Evolutionary conservation across 139 green algal species (phyloP), one percentile per base, ranked within the genome.

Genomic region (Choricystis sp.): DNA sequence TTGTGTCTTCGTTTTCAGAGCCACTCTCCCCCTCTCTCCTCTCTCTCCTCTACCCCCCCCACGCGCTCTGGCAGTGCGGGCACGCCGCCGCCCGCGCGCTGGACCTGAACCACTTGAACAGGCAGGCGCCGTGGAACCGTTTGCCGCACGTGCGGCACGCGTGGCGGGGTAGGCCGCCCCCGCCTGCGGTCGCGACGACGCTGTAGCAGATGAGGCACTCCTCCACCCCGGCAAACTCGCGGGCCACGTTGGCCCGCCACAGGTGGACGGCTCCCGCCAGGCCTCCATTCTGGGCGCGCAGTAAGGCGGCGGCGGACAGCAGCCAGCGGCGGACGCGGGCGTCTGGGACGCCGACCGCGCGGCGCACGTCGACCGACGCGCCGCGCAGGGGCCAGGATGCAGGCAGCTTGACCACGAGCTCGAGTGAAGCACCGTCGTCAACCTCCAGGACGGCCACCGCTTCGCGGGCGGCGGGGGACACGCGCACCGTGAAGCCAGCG

Each of bases 151-250:
- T 95, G 26, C 77, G 71, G 86, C 91, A 97, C 9, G n/a, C 59
- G 19, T 58, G 2, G 29, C 62, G 70, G 26, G 48, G 48, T 57
- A 98, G 77, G 26, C 74, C 40, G 40, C 40, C 40, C 40, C 16
- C 40, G 40, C 40, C 40, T 9, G 9, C 40, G 9, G 40, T 16
- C 9, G 40, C 79, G 22, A 98, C 71, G 25, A 98, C 83, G 26
- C 61, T 73, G 81, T 95, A 97, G 78, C 92, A 98, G 72, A 98
- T 97, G 5, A 96, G 80, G 77, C 92, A 98, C 55, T 91, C 82
- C 75, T 98, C 87, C 57, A 94, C 75, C 52, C 84, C 87, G 57
- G 63, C 69, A 63, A 93, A 92, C 65, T 88, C 76, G 30, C 73
- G 75, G 49, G 87, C 80, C 1, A 94, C 70, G 63, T 93, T 95